Evolutionary conservation across 345 rosid species (phyloP), one percentile per base, ranked within the genome.

Genomic region (Pugionium dolabratum): DNA sequence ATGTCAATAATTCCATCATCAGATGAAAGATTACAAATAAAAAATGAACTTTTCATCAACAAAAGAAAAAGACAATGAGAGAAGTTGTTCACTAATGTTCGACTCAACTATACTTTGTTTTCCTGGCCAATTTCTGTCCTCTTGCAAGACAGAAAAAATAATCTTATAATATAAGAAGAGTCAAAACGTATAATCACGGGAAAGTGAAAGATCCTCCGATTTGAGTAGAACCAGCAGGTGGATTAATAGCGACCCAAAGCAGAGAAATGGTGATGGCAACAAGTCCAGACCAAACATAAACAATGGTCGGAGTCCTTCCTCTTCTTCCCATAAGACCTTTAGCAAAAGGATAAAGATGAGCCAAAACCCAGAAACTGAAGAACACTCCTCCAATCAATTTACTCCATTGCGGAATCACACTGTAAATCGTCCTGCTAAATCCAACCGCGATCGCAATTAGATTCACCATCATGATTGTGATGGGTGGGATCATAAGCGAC

Each of bases 261-360:
- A 18, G 18, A 30, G 98, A 92, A 5, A 92, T 90, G 60, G 94
- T 92, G 82, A 92, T 92, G 5, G 98, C 96, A 33, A 90, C 70
- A 55, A 92, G 94, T 50, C 98, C 98, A 2, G 98, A 89, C 98
- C 98, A 92, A 7, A 92, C 98, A 67, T 82, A 92, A 59, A 92
- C 97, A 67, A 92, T 87, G 84, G 98, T 92, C 1, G 97, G 98
- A 1, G 98, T 92, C 65, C 86, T 86, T 54, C 98, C 98, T 74
- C 98, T 77, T 78, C 98, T 84, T 76, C 98, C 98, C 98, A 90
- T 92, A 2, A 92, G 86, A 7, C 98, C 98, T 79, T 92, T 92
- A 0, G 97, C 18, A 18, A 18, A 18, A 18, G 18, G 18, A 18
- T 18, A 18, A 18, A 18, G 18, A 18, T 18, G 18, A 18, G 18